These are phyloP conservation scores for Pisolithus tinctorius DNA, from an alignment of 768 basidiomycete genomes.

Conservation along the genomic window DNA sequence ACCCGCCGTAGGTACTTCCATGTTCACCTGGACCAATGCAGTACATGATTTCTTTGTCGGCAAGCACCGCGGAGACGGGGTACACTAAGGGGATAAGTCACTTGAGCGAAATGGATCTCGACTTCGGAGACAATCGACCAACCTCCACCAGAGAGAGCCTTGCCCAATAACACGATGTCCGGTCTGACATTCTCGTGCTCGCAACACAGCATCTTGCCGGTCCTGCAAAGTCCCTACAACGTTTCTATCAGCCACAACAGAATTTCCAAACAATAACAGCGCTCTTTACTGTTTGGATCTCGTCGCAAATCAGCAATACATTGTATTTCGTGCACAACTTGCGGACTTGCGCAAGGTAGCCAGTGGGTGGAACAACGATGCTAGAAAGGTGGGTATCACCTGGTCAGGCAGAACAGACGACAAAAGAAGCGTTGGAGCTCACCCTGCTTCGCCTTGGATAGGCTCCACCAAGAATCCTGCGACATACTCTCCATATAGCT, in stretches of 20 bases:
- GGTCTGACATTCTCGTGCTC: constrained; percentile 86
- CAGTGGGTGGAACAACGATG: constrained; percentile 85
- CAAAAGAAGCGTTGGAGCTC: constrained; percentile 23
- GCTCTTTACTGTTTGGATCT: constrained; percentile 82
- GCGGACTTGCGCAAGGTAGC: constrained; percentile 74
- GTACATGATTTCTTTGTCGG: constrained; percentile 88
- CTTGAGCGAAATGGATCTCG: constrained; percentile 4
- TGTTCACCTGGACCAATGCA: constrained; percentile 94
- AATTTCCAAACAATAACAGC: background rate
- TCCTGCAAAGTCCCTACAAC: constrained; percentile 76
- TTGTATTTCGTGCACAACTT: constrained; percentile 89
- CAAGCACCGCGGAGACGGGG: constrained; percentile 92
- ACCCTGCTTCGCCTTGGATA: constrained; percentile 99
- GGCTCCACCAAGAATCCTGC: constrained; percentile 97
- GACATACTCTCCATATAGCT: constrained; percentile 70
- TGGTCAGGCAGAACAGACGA: background rate
- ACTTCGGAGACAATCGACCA: constrained; percentile 20
- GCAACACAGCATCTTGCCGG: constrained; percentile 89
- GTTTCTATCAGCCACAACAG: constrained; percentile 5
- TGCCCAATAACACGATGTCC: constrained; percentile 89
- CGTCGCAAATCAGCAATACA: constrained; percentile 94
- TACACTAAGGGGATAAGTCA: constrained; percentile 52
- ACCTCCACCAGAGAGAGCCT: constrained; percentile 95
- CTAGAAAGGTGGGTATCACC: constrained; percentile 30
- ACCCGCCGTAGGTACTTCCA: constrained; percentile 95